phyloP scores from a whole-genome alignment of 2,329 filamentous ascomycete genomes.

The Xylariaceae sp. region DNA sequence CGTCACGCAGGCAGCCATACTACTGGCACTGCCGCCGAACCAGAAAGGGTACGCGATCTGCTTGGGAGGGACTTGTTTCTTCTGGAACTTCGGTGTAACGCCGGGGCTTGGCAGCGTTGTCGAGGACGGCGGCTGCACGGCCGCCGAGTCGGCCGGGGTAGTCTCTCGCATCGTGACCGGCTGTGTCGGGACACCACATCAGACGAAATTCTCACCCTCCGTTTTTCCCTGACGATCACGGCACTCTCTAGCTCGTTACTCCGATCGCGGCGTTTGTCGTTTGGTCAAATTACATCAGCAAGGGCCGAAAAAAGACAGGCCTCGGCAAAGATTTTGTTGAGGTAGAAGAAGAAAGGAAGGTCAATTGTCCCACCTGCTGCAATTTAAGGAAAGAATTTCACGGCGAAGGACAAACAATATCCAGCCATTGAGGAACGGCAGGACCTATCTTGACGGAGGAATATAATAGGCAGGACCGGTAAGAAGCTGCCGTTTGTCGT shows the following conservation, averaged over 20 bases:
- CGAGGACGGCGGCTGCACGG: slow-evolving; percentile 19
- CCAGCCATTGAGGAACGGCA: too few relatives aligned
- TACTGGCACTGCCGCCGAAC: slow-evolving; percentile 95
- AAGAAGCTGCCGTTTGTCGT: too few relatives aligned
- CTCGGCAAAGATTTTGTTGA: too few relatives aligned
- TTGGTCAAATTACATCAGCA: background rate
- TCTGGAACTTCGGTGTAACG: slow-evolving; percentile 30
- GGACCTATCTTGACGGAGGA: too few relatives aligned
- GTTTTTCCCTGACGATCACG: background rate
- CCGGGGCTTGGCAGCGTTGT: slow-evolving; percentile 14
- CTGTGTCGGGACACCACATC: slow-evolving; percentile 5
- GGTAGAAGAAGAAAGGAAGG: too few relatives aligned
- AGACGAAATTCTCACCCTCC: background rate
- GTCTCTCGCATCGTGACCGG: slow-evolving; percentile 19
- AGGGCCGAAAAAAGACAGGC: too few relatives aligned
- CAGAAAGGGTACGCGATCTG: slow-evolving; percentile 68
- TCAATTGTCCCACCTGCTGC: too few relatives aligned
- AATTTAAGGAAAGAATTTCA: too few relatives aligned
- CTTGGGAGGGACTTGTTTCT: slow-evolving; percentile 39
- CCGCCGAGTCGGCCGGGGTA: slow-evolving; percentile 20
- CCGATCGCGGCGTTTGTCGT: too few relatives aligned
- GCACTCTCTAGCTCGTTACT: background rate
- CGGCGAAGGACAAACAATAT: too few relatives aligned
- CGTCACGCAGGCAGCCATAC: slow-evolving; percentile 83
- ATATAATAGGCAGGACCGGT: too few relatives aligned